Conservation (phyloP, 495 filamentous ascomycete genomes). For the Penicillium ucsense region DNA sequence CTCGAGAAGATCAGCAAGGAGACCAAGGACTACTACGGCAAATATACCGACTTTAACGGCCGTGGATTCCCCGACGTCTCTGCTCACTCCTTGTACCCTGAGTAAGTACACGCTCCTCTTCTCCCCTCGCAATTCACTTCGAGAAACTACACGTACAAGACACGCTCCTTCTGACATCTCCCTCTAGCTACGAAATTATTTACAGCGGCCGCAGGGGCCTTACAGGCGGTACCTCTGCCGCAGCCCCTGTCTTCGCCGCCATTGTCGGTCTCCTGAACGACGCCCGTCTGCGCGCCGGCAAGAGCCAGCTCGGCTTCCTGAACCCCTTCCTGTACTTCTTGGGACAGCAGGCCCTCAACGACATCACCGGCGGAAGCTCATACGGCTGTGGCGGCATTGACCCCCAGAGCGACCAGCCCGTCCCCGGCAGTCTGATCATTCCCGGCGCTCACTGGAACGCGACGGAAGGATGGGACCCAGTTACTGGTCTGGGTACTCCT, state of each 20-base stretch:
- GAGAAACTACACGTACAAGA: not conserved
- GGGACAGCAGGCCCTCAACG: slow-evolving; percentile 20
- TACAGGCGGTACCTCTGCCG: slow-evolving; percentile 43
- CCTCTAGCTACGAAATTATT: slow-evolving; percentile 15
- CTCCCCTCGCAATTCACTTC: not conserved
- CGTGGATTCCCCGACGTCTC: slow-evolving; percentile 65
- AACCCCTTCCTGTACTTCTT: slow-evolving; percentile 41
- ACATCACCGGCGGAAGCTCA: slow-evolving; percentile 20
- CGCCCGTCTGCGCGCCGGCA: slow-evolving; percentile 35
- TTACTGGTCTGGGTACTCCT: slow-evolving; percentile 38
- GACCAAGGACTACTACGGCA: slow-evolving; percentile 29
- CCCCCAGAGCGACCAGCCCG: slow-evolving; percentile 14
- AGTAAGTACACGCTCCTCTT: slow-evolving; percentile 9
- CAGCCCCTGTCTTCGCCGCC: slow-evolving; percentile 37
- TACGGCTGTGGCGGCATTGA: slow-evolving; percentile 22
- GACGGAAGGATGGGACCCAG: slow-evolving; percentile 38
- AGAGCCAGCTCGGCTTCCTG: slow-evolving; percentile 41
- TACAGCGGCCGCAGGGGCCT: slow-evolving; percentile 20
- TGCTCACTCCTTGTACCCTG: slow-evolving; percentile 38
- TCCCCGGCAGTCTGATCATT: slow-evolving; percentile 18
- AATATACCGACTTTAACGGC: slow-evolving; percentile 46
- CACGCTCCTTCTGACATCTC: too few species aligned
- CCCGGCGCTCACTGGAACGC: slow-evolving; percentile 27
- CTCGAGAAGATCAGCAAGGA: slow-evolving; percentile 28
- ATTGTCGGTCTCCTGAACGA: slow-evolving; percentile 43